Evolutionary conservation across 805 yeast species (phyloP).

Genomic region (Monosporozyma siamensis): DNA sequence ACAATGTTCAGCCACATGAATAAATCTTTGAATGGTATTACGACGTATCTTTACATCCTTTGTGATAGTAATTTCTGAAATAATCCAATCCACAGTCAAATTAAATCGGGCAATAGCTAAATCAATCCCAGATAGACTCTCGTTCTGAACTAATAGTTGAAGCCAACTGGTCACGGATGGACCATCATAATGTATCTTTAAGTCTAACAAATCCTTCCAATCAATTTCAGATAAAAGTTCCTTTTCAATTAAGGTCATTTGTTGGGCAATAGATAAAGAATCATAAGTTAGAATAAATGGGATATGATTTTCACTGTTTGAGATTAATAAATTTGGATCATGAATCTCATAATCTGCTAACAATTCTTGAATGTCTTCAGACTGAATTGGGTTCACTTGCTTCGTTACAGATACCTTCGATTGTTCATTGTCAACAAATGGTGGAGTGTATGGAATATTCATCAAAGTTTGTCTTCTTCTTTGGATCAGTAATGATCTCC

Average conservation of each 20-base stretch:
- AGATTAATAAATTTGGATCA: conserved; percentile 19
- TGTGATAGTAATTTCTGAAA: conserved; percentile 76
- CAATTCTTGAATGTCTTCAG: conserved; percentile 17
- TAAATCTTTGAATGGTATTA: conserved; percentile 70
- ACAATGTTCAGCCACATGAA: conserved; percentile 77
- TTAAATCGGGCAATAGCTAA: conserved; percentile 80
- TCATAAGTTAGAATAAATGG: conserved; percentile 73
- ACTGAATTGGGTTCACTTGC: conserved; percentile 3
- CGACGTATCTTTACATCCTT: conserved; percentile 48
- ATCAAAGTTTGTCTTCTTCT: conserved; percentile 33
- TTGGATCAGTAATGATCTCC: conserved; percentile 30
- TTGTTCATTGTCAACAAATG: conserved; percentile 4
- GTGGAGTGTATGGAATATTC: conserved; percentile 30
- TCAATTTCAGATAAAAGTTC: conserved; percentile 80
- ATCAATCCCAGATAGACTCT: conserved; percentile 60
- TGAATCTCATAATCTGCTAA: conserved; percentile 19
- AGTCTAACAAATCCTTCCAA: conserved; percentile 80
- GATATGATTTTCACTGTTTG: conserved; percentile 47
- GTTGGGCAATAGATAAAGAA: conserved; percentile 61
- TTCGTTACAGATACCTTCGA: neutral
- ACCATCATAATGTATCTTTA: conserved; percentile 60
- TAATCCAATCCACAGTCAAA: conserved; percentile 82
- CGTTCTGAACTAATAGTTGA: conserved; percentile 53
- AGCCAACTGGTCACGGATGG: conserved; percentile 78
- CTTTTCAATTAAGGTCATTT: conserved; percentile 76